Percentiles rank a stretch among this genome's conserved stretches.
Evolutionary conservation across 768 basidiomycete species (phyloP).

Genomic region (Glaciozyma martinii): DNA sequence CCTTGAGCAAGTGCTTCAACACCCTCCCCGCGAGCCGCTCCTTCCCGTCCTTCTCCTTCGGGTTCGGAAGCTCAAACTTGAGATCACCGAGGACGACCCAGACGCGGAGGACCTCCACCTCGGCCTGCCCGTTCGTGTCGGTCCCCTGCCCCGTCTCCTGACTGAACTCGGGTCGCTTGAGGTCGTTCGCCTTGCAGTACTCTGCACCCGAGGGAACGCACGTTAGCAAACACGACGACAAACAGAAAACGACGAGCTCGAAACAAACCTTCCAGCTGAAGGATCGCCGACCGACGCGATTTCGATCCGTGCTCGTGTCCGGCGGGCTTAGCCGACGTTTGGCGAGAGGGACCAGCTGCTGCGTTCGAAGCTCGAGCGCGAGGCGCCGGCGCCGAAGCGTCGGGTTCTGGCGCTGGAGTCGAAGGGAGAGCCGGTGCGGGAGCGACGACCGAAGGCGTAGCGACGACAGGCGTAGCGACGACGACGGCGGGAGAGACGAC

Average conservation of each 20-base stretch:
- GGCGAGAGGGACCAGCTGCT: too few species aligned
- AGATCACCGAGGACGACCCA: slow-evolving; percentile 1
- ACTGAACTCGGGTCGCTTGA: background rate
- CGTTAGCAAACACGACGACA: background rate
- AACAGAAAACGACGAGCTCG: background rate
- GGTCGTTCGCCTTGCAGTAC: background rate
- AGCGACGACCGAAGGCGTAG: too few species aligned
- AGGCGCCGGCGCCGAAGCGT: background rate
- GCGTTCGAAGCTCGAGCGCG: too few species aligned
- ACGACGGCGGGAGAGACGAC: background rate
- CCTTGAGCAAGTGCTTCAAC: slow-evolving; percentile 2
- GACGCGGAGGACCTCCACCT: background rate
- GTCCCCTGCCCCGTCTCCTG: background rate
- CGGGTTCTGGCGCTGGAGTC: background rate
- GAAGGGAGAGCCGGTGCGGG: background rate
- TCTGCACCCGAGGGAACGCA: background rate
- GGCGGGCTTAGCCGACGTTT: too few species aligned
- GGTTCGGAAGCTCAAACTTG: slow-evolving; percentile 10
- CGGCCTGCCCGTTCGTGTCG: background rate
- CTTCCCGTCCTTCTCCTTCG: background rate
- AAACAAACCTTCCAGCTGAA: background rate
- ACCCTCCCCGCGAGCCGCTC: slow-evolving; percentile 6
- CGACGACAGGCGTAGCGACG: background rate
- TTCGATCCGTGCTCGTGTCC: too few species aligned
- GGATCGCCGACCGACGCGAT: too few species aligned